Base-by-base conservation (phyloP, 805 yeast species). In the Wickerhamomyces alni region DNA sequence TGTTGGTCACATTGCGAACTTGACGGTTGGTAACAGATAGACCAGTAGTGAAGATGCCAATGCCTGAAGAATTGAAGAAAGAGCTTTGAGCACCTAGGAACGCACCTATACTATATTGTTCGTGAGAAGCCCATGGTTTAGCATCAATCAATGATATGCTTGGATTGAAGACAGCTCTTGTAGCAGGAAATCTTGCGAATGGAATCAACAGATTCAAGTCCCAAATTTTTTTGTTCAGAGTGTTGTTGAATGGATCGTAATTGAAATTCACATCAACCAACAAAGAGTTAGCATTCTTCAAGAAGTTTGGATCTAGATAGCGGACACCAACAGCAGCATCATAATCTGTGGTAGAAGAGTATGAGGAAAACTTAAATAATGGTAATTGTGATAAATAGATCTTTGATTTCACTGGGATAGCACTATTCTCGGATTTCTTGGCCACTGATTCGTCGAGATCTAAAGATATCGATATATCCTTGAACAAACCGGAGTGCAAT, bases 281-380 rank as follows among this genome's bases (percentile, higher is more conserved):
- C 21, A 78, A 54, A 2, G 65, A 58, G 51, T 78, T 83, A 0
- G 82, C 83, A 29, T 75, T 74, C 10, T 84, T 84, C 34, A 77
- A 65, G 5, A 69, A 58, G 52, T 80, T 80, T 44, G 64, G 62
- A 45, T 70, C 65, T 3, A 60, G 47, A 44, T 64, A 66, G 35
- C 59, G 56, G 19, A 62, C 40, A 16, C 59, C 61, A 25, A 62
- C 41, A 7, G 64, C 46, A 19, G 67, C 60, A 15, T 65, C 64
- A 18, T 55, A 52, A 28, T 61, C 65, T 8, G 60, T 51, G 27
- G 64, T 62, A 9, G 57, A 47, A 9, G 70, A 59, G 21, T 66
- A 65, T 1, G 52, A 53, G n/a, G 49, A 57, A 38, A 47, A 57
- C 42, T 43, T 57, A 49, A 48, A 63, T 13, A 50, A 21, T 13